Conservation (phyloP, 2,329 filamentous ascomycete genomes). For the Neonectria hederae region DNA sequence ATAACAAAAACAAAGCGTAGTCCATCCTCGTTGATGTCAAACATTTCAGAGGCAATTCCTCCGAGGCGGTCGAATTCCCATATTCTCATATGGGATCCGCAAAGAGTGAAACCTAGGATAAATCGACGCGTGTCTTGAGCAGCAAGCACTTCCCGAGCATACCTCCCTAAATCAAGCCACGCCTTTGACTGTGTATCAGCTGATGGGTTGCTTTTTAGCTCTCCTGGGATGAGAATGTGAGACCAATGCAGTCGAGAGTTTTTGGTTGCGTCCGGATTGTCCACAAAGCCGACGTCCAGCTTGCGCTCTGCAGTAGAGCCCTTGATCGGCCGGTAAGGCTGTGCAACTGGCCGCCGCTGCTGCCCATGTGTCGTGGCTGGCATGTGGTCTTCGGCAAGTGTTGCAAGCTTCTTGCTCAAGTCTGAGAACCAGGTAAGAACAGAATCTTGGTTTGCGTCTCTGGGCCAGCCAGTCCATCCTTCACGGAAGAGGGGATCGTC, state of each 20-base stretch:
- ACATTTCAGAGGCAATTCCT: constrained; percentile 55
- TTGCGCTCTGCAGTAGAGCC: no score
- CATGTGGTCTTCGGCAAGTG: no score
- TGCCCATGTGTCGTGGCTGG: no score
- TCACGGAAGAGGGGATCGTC: constrained; percentile 41
- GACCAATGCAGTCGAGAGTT: no score
- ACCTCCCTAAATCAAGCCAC: constrained; percentile 55
- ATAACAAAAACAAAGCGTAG: constrained; percentile 51
- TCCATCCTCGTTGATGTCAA: constrained; percentile 56
- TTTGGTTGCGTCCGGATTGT: no score
- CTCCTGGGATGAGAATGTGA: constrained; percentile 40
- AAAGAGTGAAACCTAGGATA: constrained; percentile 59
- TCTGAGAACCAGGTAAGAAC: no score
- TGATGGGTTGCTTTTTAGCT: constrained; percentile 57
- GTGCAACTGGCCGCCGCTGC: no score
- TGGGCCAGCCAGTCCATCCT: constrained; percentile 47
- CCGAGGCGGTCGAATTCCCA: constrained; percentile 58
- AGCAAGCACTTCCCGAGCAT: constrained; percentile 56
- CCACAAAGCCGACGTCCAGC: no score
- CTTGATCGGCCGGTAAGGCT: no score
- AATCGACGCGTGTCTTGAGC: constrained; percentile 54
- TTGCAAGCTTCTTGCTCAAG: no score
- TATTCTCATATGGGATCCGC: constrained; percentile 54
- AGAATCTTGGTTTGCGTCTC: constrained; percentile 44
- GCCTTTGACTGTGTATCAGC: constrained; percentile 49